Percentiles rank a stretch among this genome's conserved stretches.
Conservation (phyloP, 2,329 filamentous ascomycete species). For the Neonectria ditissima region DNA sequence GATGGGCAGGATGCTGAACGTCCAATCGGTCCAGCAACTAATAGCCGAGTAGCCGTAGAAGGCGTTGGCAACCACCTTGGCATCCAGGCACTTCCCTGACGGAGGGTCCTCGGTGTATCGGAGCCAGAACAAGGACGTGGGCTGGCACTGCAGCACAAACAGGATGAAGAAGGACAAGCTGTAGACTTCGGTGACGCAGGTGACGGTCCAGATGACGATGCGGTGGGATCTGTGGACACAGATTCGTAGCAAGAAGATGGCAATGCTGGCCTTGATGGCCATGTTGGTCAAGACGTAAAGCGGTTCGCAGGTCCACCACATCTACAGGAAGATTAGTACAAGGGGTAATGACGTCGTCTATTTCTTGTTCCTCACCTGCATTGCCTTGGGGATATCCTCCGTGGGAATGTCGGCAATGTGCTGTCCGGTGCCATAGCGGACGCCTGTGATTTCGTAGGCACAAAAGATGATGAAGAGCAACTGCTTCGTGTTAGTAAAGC, state of each 20-base stretch:
- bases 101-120: conserved; percentile 38
- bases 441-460: conserved; percentile 44
- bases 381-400: conserved; percentile 41
- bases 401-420: conserved; percentile 36
- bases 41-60: conserved; percentile 55
- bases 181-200: conserved; percentile 49
- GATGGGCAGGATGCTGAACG: conserved; percentile 54
- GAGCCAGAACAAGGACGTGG: conserved; percentile 54
- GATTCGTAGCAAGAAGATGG: conserved; percentile 54
- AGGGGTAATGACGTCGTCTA: too few species aligned
- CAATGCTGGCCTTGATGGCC: conserved; percentile 55
- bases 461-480: conserved; percentile 43
- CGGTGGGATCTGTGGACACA: conserved; percentile 45
- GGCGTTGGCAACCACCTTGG: conserved; percentile 42
- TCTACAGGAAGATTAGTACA: conserved; percentile 34
- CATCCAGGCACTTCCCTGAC: conserved; percentile 50
- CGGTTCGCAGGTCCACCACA: conserved; percentile 57
- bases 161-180: conserved; percentile 53
- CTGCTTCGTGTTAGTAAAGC: background rate
- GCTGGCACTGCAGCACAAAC: conserved; percentile 55
- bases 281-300: conserved; percentile 52
- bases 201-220: conserved; percentile 48
- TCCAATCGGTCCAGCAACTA: conserved; percentile 55
- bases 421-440: conserved; percentile 45
- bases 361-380: conserved; percentile 45